phyloP scores from a whole-genome alignment of 495 filamentous ascomycete species.

The Wilcoxina mikolae region DNA sequence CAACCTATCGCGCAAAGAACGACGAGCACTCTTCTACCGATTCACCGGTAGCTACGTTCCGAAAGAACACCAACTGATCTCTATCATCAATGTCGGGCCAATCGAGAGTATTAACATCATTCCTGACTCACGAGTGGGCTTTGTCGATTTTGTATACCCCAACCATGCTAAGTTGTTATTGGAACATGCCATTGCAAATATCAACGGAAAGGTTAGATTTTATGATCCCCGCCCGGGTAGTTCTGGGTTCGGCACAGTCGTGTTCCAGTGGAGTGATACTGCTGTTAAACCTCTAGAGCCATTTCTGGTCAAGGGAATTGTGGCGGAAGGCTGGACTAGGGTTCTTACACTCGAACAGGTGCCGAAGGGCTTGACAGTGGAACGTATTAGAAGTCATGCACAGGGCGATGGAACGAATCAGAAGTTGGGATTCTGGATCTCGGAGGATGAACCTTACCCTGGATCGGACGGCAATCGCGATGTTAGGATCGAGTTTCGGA shows the following conservation, averaged over 20 bases:
- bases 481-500: background rate
- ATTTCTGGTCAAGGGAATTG: background rate
- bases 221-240: background rate
- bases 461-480: background rate
- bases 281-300: background rate
- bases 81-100: background rate
- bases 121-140: background rate
- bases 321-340: background rate
- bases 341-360: background rate
- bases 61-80: background rate
- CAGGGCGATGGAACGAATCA: background rate
- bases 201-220: background rate
- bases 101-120: background rate
- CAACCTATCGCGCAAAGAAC: background rate
- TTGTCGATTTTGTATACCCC: background rate
- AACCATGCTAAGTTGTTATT: background rate
- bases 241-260: background rate
- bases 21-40: background rate
- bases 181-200: background rate
- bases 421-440: background rate
- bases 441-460: background rate
- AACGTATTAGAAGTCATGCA: background rate
- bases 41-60: conserved; percentile 1
- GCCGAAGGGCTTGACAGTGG: background rate
- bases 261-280: background rate